phyloP scores from a whole-genome alignment of 495 filamentous ascomycete genomes.

The Aspergillus coremiiformis region DNA sequence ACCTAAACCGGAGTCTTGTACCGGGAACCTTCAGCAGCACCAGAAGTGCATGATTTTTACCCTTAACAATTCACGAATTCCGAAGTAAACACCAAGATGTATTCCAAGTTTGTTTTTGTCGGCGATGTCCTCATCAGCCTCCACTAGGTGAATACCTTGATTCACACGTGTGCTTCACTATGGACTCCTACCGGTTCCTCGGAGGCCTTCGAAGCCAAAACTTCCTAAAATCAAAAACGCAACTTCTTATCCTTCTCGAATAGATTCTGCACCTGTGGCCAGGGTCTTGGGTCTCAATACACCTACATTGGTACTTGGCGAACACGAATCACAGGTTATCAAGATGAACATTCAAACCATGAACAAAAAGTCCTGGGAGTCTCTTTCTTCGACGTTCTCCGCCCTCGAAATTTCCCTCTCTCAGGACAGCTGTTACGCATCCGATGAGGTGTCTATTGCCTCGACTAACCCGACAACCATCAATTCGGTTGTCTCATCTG shows the following conservation, averaged over 20 bases:
- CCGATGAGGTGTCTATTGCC: constrained; percentile 36
- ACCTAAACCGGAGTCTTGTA: not conserved
- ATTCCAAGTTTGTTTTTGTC: constrained; percentile 13
- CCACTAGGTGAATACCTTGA: constrained; percentile 24
- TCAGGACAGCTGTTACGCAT: constrained; percentile 42
- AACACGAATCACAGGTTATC: not conserved
- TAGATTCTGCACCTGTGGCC: not conserved
- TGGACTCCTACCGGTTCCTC: constrained; percentile 26
- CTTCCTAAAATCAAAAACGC: constrained; percentile 8
- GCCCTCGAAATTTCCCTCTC: constrained; percentile 37
- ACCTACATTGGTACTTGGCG: not conserved
- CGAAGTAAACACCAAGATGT: constrained; percentile 23
- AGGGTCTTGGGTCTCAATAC: not conserved
- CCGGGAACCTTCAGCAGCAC: not conserved
- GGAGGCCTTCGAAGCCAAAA: constrained; percentile 34
- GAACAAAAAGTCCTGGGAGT: constrained; percentile 36
- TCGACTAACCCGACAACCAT: constrained; percentile 24
- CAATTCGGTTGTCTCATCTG: constrained; percentile 17
- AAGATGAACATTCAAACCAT: constrained; percentile 23
- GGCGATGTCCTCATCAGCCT: constrained; percentile 22
- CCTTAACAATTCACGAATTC: not conserved
- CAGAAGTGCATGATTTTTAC: constrained; percentile 7
- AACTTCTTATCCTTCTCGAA: not conserved
- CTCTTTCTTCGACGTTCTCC: constrained; percentile 36
- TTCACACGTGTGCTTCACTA: constrained; percentile 25